Base-by-base conservation (phyloP, 179 eudicot genomes). In the Heliamphora pulchella region DNA sequence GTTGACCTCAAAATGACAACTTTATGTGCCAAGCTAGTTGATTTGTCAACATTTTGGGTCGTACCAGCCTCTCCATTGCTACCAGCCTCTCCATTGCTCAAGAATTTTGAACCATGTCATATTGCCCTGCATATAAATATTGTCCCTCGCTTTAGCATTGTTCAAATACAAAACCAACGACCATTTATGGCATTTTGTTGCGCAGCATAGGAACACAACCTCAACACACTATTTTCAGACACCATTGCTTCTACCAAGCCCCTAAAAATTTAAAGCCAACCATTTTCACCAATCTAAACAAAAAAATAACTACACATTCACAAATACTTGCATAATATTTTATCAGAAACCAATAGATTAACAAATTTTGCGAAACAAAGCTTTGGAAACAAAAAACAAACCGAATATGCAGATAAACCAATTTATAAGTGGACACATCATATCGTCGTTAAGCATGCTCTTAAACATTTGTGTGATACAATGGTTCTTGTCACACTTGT, bases 91-190 rank as follows among this genome's bases (percentile, higher is more conserved):
- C 98, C 98, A 83, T 91, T 83, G 81, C 98, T 93, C 89, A 93
- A 71, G 78, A 89, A 93, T 84, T 91, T 94, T 20, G 98, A 94
- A 78, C 98, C 98, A 84, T 94, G 93, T 66, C 93, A 97, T 81
- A 94, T 94, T 69, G 98, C 91, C 88, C 98, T 91, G 91, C 97
- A 94, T 82, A 94, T 86, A 89, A 0, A 31, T 31, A 31, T 94
- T 94, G 86, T 94, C 98, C 86, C 98, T 89, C 47, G 98, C 92
- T 88, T 94, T 97, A 39, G 98, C 98, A 86, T 94, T 94, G 93
- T 90, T 91, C 85, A 94, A 81, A 83, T 94, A 94, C 66, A 93
- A 76, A 66, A 94, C 92, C 18, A 87, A 31, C 31, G 31, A 31
- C 31, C 31, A 31, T 31, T 31, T 31, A 31, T 31, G 31, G 31